Conservation (phyloP, 176 grass and related monocot genomes). For the Eremochloa ophiuroides region DNA sequence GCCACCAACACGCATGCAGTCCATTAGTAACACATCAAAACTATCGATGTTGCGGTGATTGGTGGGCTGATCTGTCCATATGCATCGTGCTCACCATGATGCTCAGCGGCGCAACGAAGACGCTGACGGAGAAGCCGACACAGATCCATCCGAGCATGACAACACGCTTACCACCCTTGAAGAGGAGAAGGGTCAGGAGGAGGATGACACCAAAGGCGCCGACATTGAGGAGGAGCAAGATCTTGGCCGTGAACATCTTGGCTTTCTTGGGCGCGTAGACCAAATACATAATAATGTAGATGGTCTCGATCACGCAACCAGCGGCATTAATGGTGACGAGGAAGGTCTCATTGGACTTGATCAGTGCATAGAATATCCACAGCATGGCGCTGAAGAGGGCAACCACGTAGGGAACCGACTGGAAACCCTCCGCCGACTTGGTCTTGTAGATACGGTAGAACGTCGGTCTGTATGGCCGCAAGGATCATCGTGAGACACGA, state of each 20-base stretch:
- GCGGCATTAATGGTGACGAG: slow-evolving; percentile 75
- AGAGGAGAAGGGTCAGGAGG: slow-evolving; percentile 42
- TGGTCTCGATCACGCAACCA: slow-evolving; percentile 65
- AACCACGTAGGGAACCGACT: slow-evolving; percentile 75
- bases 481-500: neutral
- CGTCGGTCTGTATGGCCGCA: slow-evolving; percentile 40
- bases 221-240: slow-evolving; percentile 54
- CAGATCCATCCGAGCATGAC: slow-evolving; percentile 68
- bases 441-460: slow-evolving; percentile 66
- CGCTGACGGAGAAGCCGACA: slow-evolving; percentile 58
- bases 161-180: slow-evolving; percentile 24
- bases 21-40: neutral
- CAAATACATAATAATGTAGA: slow-evolving; percentile 70
- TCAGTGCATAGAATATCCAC: slow-evolving; percentile 76
- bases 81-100: slow-evolving; percentile 52
- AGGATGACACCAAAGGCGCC: slow-evolving; percentile 56
- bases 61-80: neutral
- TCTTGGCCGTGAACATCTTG: slow-evolving; percentile 60
- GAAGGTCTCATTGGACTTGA: slow-evolving; percentile 57
- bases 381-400: slow-evolving; percentile 70
- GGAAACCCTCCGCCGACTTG: slow-evolving; percentile 70
- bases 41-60: neutral
- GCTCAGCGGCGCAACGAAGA: slow-evolving; percentile 73
- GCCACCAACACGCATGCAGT: no score
- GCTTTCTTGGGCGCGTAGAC: slow-evolving; percentile 51